Evolutionary conservation across 169 alveolate species (phyloP).

Genomic region (Plasmodium yoelii): DNA sequence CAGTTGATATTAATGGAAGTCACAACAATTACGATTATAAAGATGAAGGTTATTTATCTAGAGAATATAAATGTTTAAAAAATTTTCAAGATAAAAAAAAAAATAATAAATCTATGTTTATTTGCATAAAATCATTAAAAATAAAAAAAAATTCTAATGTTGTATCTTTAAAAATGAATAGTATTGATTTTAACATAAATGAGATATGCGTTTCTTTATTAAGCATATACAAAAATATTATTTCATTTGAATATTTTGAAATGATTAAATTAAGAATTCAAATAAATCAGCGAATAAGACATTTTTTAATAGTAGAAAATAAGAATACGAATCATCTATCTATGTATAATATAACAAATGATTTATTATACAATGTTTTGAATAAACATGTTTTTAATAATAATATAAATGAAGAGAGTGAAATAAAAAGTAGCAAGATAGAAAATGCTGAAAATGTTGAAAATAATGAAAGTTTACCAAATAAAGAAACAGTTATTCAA

Average conservation of each 20-base stretch:
- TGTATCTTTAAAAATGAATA: slow-evolving; percentile 30
- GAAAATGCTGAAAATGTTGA: slow-evolving; percentile 8
- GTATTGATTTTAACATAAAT: slow-evolving; percentile 20
- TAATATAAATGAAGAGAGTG: slow-evolving; percentile 7
- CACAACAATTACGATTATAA: too few relatives aligned
- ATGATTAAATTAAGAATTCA: slow-evolving; percentile 33
- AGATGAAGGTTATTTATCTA: too few relatives aligned
- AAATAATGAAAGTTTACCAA: not conserved
- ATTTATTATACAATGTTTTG: slow-evolving; percentile 17
- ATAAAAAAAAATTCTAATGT: slow-evolving; percentile 54
- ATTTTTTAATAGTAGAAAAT: slow-evolving; percentile 21
- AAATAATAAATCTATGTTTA: slow-evolving; percentile 21
- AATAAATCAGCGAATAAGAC: slow-evolving; percentile 16
- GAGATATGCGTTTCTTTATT: slow-evolving; percentile 50
- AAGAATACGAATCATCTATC: slow-evolving; percentile 35
- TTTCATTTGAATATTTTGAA: slow-evolving; percentile 41
- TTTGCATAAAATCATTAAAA: slow-evolving; percentile 36
- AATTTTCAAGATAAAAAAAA: too few relatives aligned
- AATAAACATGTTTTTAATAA: slow-evolving; percentile 6
- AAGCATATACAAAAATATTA: slow-evolving; percentile 27
- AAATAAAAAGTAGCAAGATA: too few relatives aligned
- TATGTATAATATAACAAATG: slow-evolving; percentile 39
- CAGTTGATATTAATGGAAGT: too few relatives aligned
- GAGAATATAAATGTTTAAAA: too few relatives aligned
- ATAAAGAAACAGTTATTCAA: too few relatives aligned